Base-by-base conservation (phyloP, 2,329 filamentous ascomycete genomes). In the Trichophaea hybrida region DNA sequence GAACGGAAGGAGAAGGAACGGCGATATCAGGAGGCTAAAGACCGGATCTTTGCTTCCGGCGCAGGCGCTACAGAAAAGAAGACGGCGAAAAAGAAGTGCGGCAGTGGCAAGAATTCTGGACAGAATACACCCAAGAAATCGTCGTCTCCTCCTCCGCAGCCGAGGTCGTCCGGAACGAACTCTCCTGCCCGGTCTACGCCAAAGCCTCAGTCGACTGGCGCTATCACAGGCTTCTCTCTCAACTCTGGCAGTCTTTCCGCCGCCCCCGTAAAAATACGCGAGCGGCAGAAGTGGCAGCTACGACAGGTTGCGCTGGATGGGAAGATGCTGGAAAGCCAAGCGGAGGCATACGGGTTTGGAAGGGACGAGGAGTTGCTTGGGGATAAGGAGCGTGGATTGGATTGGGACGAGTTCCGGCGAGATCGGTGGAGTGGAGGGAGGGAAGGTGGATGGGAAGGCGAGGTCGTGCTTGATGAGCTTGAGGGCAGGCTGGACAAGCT, bases 1-100 rank as follows among this genome's bases (percentile, higher is more conserved):
- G 64, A 67, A 55, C 54, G 61, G 32, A 66, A 64, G 38, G 65
- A 66, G 49, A 64, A 65, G 7, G 67, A 69, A 40, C 59, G 62
- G 5, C 58, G 66, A 10, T 66, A 69, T 51, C 59, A 59, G 35
- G 67, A 67, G 46, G 66, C 63, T 17, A 55, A 66, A 49, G 64
- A 67, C n/a, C 59, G 65, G 17, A 59, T 68, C 13, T 68, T 68
- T 58, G 65, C 32, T 48, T 32, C 54, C 7, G 43, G 57, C 17
- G 34, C 57, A 2, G n/a, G 15, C 32, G 10, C 15, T 37, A 53
- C 24, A 1, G 24, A 15, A 7, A 55, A n/a, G 5, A n/a, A 50
- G 34, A 13, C 49, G 57, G 50, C 35, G 37, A 46, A 32, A 33
- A 35, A 35, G 8, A 55, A 55, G 38, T 5, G 37, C 12, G 40